Conservation (phyloP, 139 green algal species). For the Haematococcus lacustris region DNA sequence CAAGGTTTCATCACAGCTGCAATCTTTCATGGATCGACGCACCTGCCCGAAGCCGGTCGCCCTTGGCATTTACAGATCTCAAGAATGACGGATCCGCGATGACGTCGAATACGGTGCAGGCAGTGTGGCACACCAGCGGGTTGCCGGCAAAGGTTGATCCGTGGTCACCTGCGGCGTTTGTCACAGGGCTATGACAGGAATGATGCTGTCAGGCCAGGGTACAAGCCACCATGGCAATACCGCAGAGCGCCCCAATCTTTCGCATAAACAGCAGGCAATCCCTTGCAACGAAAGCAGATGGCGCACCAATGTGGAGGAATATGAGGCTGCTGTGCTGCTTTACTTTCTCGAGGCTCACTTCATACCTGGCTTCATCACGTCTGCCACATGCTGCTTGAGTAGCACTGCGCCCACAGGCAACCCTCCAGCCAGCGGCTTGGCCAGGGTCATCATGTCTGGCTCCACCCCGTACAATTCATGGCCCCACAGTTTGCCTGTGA, state of each 20-base stretch:
- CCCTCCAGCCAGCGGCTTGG: constrained; percentile 94
- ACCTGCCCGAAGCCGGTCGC: constrained; percentile 65
- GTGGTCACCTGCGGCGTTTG: constrained; percentile 74
- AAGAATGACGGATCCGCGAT: constrained; percentile 83
- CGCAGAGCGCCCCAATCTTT: too few relatives aligned
- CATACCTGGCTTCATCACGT: constrained; percentile 76
- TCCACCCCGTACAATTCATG: constrained; percentile 81
- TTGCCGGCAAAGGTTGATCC: constrained; percentile 96
- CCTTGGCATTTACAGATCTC: constrained; percentile 60
- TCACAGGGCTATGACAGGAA: too few relatives aligned
- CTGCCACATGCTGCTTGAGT: constrained; percentile 84
- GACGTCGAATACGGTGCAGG: constrained; percentile 72
- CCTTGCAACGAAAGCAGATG: not conserved
- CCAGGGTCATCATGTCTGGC: constrained; percentile 96
- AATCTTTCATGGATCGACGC: not conserved
- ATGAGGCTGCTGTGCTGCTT: not conserved
- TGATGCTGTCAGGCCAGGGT: too few relatives aligned
- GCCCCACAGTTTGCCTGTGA: constrained; percentile 85
- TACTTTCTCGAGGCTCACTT: not conserved
- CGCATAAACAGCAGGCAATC: too few relatives aligned
- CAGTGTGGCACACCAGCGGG: constrained; percentile 84
- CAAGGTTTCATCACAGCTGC: too few relatives aligned
- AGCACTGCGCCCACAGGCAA: constrained; percentile 94
- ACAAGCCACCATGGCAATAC: too few relatives aligned
- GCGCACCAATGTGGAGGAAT: not conserved